Evolutionary conservation across 2,329 filamentous ascomycete genomes (phyloP).

Genomic region (Acephala macrosclerotiorum): DNA sequence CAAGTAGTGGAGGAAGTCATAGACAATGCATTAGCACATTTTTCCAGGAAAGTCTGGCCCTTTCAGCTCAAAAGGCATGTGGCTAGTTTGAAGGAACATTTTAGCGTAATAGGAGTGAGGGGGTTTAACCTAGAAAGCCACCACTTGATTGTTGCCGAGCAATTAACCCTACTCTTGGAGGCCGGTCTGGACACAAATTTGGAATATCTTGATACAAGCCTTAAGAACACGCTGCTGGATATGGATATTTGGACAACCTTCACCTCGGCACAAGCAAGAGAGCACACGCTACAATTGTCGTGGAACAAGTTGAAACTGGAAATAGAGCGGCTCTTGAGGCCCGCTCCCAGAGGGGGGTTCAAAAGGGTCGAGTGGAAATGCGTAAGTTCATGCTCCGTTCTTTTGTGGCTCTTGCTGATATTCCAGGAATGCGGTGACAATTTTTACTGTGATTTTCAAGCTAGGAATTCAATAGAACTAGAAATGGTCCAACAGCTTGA

Average conservation of each 20-base stretch:
- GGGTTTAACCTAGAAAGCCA: too few relatives aligned
- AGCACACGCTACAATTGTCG: neutral
- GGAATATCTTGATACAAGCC: too few relatives aligned
- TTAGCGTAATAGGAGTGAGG: too few relatives aligned
- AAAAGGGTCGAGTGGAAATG: neutral
- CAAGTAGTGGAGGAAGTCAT: neutral
- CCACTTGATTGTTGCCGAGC: too few relatives aligned
- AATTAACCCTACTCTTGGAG: too few relatives aligned
- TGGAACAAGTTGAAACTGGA: neutral
- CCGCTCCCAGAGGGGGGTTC: neutral
- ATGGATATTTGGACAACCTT: neutral
- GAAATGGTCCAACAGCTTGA: neutral
- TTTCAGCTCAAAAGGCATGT: too few relatives aligned
- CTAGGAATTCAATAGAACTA: neutral
- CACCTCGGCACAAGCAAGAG: neutral
- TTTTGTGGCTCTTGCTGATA: neutral
- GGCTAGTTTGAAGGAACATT: too few relatives aligned
- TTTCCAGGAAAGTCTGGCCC: neutral
- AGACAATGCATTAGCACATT: neutral
- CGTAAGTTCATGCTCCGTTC: neutral
- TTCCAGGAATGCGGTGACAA: neutral
- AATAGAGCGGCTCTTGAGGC: neutral
- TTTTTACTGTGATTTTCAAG: neutral
- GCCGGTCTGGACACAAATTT: too few relatives aligned
- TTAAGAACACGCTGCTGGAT: neutral